Base-by-base conservation (phyloP, 805 yeast species). In the Komagataella pseudopastoris region DNA sequence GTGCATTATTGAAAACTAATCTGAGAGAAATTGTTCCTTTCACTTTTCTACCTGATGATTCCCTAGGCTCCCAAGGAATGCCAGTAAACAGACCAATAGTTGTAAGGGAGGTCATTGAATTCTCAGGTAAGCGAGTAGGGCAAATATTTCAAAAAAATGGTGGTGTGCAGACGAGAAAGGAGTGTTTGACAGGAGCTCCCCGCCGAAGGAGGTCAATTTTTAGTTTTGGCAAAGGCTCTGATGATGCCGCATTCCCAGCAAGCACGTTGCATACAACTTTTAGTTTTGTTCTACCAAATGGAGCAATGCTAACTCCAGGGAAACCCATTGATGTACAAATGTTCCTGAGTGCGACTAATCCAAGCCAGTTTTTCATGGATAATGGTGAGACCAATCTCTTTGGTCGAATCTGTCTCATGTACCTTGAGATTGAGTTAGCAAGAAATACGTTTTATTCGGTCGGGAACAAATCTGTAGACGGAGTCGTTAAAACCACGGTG, bases 11-110 rank as follows among this genome's bases (percentile, higher is more conserved):
- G 52, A 51, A 51, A 45, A 50, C 69, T 23, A 81, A 78, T 53
- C 58, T 73, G 36, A 65, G 85, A 44, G 60, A 71, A 8, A 60
- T 59, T 49, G 71, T 71, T 48, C 83, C 81, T 4, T 77, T 83
- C 55, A 63, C 67, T 2, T 78, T 82, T 55, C 60, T 77, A 30
- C 86, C 87, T 0, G 60, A 73, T 44, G 80, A 63, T 51, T 49
- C 22, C 47, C 14, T 45, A 14, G 4, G n/a, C 24, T 4, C 47
- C 7, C 47, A 16, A 45, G 47, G n/a, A 16, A 23, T 22, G 14
- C 22, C 16, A 18, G 23, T 6, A 18, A 14, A 16, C 12, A 8
- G 14, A 30, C 39, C 39, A 10, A 14, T 30, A 4, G 10, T 10
- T 30, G 39, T 14, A 10, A 10, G 14, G 3, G 14, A 30, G 10